phyloP scores from a whole-genome alignment of 768 basidiomycete genomes.

The Mycena polygramma region DNA sequence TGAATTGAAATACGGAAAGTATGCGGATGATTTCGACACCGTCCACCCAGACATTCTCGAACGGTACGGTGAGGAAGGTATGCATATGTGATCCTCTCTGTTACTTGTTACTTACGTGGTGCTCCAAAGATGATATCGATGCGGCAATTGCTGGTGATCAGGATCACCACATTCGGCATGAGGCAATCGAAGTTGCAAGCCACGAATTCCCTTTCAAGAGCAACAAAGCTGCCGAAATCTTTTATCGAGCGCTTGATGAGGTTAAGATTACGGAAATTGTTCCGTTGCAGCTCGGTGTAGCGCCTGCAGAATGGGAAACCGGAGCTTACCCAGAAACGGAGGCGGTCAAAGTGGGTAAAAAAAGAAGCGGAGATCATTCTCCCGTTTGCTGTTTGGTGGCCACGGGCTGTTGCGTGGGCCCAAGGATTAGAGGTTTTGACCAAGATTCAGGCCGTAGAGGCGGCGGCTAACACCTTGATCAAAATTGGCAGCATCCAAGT shows the following conservation, averaged over 20 bases:
- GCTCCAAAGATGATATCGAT: constrained; percentile 10
- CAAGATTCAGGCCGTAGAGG: constrained; percentile 15
- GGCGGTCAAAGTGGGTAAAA: constrained; percentile 1
- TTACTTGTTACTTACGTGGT: neutral
- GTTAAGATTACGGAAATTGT: constrained; percentile 1
- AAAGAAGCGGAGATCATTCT: constrained; percentile 14
- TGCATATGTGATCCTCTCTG: too few species aligned
- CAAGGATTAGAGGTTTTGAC: constrained; percentile 13
- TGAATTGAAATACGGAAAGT: constrained; percentile 13
- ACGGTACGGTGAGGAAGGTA: neutral
- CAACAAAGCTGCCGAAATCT: neutral
- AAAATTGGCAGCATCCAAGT: constrained; percentile 1
- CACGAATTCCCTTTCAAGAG: constrained; percentile 1
- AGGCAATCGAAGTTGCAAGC: constrained; percentile 1
- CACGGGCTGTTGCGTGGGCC: constrained; percentile 17
- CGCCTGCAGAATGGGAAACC: constrained; percentile 2
- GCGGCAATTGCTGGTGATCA: constrained; percentile 3
- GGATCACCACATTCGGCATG: constrained; percentile 2
- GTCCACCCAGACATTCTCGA: constrained; percentile 8
- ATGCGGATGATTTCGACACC: constrained; percentile 4
- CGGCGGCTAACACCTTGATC: neutral
- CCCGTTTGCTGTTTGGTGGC: constrained; percentile 20
- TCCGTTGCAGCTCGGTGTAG: neutral
- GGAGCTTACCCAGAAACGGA: constrained; percentile 6
- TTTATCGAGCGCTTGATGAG: neutral